Evolutionary conservation across 768 basidiomycete species (phyloP), one percentile per base, ranked within the genome.

Genomic region (Lentinula aciculospora): DNA sequence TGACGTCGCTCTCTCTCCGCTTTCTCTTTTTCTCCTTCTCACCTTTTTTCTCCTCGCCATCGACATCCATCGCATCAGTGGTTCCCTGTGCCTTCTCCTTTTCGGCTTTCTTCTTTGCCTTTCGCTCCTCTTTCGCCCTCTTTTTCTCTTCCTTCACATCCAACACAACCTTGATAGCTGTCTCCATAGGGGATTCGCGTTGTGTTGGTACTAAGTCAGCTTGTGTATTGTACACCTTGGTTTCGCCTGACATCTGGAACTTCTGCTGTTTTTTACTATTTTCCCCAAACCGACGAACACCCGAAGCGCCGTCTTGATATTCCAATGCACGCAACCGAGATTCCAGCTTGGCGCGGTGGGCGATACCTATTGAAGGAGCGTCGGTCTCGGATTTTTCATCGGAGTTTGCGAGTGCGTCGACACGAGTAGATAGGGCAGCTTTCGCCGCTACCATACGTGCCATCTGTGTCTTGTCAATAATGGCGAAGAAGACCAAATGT

Each of bases 361-460:
- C 91, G 58, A 98, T 73, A 58, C 97, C 97, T 68, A 98, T 86
- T 64, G 92, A 84, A 1, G 94, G 85, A 2, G 94, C 90, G 6
- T 77, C 71, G 37, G 84, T 75, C 59, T 89, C 92, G 1, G 92
- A 92, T 71, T 98, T 97, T 64, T 86, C 89, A 59, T 98, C 92
- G 8, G 86, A 79, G 60, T 97, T 94, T 40, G 95, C 89, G 46
- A 99, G 86, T 6, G 97, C 97, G 64, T 99, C 97, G 36, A 98
- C 93, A 71, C 97, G 96, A 66, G 97, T 93, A 4, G 96, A 96
- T 13, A 99, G 84, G 1, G 97, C 92, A 3, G 96, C 87, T 78
- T 99, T 99, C 48, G 97, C 98, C 49, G 97, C 95, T 29, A 98
- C 94, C 97, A 99, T 99, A 67, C 97, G 92, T 21, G 97, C 97